Evolutionary conservation across 192 early-diverging fungal genomes (phyloP).

Genomic region (Backusella mclennaniae): DNA sequence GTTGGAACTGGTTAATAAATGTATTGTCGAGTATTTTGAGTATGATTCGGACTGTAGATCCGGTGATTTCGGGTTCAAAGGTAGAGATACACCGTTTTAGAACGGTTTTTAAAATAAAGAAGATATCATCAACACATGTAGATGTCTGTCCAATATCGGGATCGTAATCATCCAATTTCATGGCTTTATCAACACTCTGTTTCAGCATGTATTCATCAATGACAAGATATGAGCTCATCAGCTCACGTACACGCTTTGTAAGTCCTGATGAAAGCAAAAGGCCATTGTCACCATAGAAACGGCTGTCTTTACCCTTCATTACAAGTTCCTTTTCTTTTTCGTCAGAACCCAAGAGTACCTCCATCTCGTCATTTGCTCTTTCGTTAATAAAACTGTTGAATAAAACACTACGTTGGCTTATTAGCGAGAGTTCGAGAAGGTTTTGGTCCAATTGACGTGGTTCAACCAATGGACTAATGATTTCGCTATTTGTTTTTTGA

Average conservation of each 20-base stretch:
- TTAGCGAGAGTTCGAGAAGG: conserved; percentile 77
- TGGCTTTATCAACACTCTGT: conserved; percentile 74
- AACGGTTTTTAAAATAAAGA: conserved; percentile 84
- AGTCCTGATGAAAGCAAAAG: conserved; percentile 58
- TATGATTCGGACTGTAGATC: conserved; percentile 66
- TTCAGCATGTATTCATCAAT: conserved; percentile 79
- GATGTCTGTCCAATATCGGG: conserved; percentile 33
- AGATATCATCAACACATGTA: conserved; percentile 88
- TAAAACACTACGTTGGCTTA: conserved; percentile 72
- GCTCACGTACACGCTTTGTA: conserved; percentile 52
- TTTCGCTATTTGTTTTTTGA: conserved; percentile 15
- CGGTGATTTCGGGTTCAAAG: conserved; percentile 63
- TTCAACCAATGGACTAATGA: conserved; percentile 53
- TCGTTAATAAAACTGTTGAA: conserved; percentile 86
- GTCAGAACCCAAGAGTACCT: conserved; percentile 24
- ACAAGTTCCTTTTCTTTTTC: conserved; percentile 19
- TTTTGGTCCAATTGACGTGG: conserved; percentile 78
- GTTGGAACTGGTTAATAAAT: conserved; percentile 64
- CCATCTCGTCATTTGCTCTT: conserved; percentile 58
- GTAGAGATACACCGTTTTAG: conserved; percentile 74
- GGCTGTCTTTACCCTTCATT: conserved; percentile 37
- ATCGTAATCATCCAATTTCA: conserved; percentile 66
- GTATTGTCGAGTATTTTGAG: conserved; percentile 67
- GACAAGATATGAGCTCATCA: conserved; percentile 67
- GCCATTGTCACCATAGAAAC: conserved; percentile 51